Evolutionary conservation across 1,284 basidiomycete species (phyloP).

Genomic region (Melampsora occidentalis): DNA sequence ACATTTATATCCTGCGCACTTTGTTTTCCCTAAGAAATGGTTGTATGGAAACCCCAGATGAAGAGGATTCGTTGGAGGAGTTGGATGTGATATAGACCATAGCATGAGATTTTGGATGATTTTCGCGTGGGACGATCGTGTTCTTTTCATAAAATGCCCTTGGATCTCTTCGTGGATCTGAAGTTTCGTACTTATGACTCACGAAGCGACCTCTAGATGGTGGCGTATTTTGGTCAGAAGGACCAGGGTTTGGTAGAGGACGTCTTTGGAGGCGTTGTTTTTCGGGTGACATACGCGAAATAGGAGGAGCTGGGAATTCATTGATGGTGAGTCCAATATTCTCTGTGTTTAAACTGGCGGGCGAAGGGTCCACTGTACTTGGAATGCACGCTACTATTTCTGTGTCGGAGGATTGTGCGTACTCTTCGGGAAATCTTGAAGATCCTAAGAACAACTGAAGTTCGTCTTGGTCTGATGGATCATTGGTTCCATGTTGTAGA

Average conservation of each 20-base stretch:
- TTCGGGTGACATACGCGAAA: neutral
- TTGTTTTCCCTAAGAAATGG: too few species aligned
- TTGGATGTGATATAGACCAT: too few species aligned
- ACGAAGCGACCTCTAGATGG: neutral
- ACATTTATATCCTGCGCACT: too few species aligned
- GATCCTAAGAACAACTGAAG: neutral
- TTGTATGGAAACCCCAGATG: too few species aligned
- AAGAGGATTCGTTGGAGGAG: too few species aligned
- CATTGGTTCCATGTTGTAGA: neutral
- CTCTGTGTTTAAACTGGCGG: neutral
- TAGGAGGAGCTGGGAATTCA: conserved; percentile 7
- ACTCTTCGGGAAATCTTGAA: neutral
- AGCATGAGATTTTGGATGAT: too few species aligned
- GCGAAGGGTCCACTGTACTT: neutral
- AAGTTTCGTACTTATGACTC: neutral
- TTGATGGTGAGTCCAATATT: neutral
- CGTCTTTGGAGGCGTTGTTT: neutral
- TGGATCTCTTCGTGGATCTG: too few species aligned
- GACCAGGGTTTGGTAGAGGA: neutral
- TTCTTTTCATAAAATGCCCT: too few species aligned
- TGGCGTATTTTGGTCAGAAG: neutral
- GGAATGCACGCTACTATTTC: neutral
- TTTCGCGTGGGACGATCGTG: too few species aligned
- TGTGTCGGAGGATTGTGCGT: neutral
- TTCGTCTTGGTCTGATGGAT: neutral